Evolutionary conservation across 2,329 filamentous ascomycete species (phyloP), one percentile per base, ranked within the genome.

Genomic region (Aspergillus pseudoglaucus): DNA sequence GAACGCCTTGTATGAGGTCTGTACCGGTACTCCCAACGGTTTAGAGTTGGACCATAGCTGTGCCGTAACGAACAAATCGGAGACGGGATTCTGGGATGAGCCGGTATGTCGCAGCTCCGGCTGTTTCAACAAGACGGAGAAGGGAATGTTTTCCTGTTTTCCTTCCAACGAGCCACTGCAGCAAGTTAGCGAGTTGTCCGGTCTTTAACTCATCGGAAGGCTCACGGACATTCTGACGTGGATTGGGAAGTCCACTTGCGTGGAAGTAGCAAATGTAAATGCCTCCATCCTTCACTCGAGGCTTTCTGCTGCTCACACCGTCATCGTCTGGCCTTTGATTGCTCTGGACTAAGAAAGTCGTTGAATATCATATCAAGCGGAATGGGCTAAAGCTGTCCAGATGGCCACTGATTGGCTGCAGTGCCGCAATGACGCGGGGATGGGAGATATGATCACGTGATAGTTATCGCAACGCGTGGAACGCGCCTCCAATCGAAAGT

Each of bases 21-120:
- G 91, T 9, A 94, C 80, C 0, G 90, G 87, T 1, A 97, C 88
- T 0, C 90, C 94, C 57, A 98, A 74, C 32, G 91, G 90, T 66
- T 98, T 98, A 23, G 90, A 96, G 60, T 94, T 90, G 10, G 90
- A 88, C 86, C 91, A 98, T 60, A 97, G 80, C 68, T 97, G 93
- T 7, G 85, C 87, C 0, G 90, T 96, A 43, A 95, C 84, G 63
- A 91, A 96, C 42, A 98, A 83, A 66, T 98, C 93, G 22, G 90
- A 96, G 64, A 85, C 75, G 0, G 85, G 75, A 67, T 87, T 90
- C 53, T 84, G 81, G 60, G 91, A 93, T 17, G 91, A 95, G 44
- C 89, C 91, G 47, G 93, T 79, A 64, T 97, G 87, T 54, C 90
- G 83, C 25, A 97, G 76, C 47, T 94, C 87, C 0, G 90, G 84